phyloP scores from a whole-genome alignment of 306 rosid species.

The Glycine soja region DNA sequence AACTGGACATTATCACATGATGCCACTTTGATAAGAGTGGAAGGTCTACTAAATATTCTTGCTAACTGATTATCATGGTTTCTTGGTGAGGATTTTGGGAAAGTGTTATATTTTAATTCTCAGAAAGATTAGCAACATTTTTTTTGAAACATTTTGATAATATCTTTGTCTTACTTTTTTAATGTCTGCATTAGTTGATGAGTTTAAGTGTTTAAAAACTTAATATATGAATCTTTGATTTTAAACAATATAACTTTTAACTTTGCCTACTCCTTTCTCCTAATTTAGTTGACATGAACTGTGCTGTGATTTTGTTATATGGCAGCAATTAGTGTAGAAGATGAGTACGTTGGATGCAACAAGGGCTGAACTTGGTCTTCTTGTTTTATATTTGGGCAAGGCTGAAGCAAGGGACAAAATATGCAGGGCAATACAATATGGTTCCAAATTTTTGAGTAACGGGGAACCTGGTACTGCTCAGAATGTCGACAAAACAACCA shows the following conservation, averaged over 20 bases:
- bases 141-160: background rate
- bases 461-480: slow-evolving; percentile 96
- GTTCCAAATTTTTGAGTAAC: slow-evolving; percentile 92
- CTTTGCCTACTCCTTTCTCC: slow-evolving; percentile 1
- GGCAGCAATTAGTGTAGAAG: slow-evolving; percentile 50
- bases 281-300: slow-evolving; percentile 32
- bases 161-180: background rate
- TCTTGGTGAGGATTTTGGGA: background rate
- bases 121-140: slow-evolving; percentile 6
- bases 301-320: slow-evolving; percentile 37
- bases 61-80: background rate
- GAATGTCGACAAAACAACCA: slow-evolving; percentile 89
- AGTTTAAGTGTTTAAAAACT: background rate
- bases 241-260: slow-evolving; percentile 13
- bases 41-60: slow-evolving; percentile 28
- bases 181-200: background rate
- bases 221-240: background rate
- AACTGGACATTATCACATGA: background rate
- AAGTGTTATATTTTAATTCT: slow-evolving; percentile 13
- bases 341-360: slow-evolving; percentile 94
- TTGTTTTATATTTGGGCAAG: slow-evolving; percentile 87
- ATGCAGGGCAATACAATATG: slow-evolving; percentile 98
- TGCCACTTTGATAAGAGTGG: slow-evolving; percentile 2
- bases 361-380: slow-evolving; percentile 90
- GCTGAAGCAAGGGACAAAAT: slow-evolving; percentile 99